Conservation (phyloP, 805 yeast genomes). For the Zygosaccharomyces siamensis region DNA sequence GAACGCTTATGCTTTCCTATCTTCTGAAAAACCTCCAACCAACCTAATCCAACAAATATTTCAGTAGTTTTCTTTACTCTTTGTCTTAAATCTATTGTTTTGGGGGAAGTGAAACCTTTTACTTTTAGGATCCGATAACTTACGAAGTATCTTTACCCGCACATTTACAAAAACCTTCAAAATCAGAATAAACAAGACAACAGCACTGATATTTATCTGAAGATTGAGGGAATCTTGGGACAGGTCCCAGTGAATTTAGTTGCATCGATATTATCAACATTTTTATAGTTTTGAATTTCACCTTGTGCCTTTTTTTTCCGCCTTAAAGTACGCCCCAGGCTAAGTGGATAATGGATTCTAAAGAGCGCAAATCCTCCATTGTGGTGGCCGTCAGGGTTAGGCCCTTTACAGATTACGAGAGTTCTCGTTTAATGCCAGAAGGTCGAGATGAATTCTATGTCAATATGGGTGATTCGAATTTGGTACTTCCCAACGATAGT, state of each 20-base stretch:
- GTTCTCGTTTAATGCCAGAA: slow-evolving; percentile 41
- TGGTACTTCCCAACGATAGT: slow-evolving; percentile 14
- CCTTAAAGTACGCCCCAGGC: not conserved
- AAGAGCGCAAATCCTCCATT: slow-evolving; percentile 50
- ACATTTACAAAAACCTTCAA: slow-evolving; percentile 6
- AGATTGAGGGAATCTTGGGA: not conserved
- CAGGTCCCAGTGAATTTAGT: not conserved
- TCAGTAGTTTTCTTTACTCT: not conserved
- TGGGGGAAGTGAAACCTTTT: not conserved
- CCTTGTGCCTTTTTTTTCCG: not conserved
- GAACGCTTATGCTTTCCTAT: not conserved
- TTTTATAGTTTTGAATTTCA: not conserved
- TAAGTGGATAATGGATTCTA: slow-evolving; percentile 1
- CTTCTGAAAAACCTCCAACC: not conserved
- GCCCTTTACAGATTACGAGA: slow-evolving; percentile 67
- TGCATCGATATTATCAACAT: not conserved
- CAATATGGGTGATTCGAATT: slow-evolving; percentile 16
- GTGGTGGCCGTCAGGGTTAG: slow-evolving; percentile 77
- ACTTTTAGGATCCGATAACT: not conserved
- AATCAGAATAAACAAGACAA: not conserved
- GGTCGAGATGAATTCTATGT: slow-evolving; percentile 25
- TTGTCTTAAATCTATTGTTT: not conserved
- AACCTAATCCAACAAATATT: not conserved
- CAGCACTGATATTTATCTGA: not conserved
- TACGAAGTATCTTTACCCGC: slow-evolving; percentile 1